Evolutionary conservation across 768 basidiomycete genomes (phyloP).

Genomic region (Amanita rubescens): DNA sequence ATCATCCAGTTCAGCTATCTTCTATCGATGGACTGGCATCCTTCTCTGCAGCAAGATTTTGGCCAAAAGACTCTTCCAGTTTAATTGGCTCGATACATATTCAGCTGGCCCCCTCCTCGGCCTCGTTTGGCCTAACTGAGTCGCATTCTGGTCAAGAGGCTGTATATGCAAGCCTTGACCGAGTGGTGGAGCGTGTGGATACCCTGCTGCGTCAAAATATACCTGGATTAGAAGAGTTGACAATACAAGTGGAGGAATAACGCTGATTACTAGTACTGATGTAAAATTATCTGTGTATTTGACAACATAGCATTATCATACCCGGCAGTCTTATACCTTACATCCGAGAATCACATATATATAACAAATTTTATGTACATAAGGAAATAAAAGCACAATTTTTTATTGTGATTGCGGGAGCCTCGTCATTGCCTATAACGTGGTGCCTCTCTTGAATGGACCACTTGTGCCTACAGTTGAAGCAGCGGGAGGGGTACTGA

Average conservation of each 20-base stretch:
- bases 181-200: constrained; percentile 73
- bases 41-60: constrained; percentile 80
- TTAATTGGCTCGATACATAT: constrained; percentile 91
- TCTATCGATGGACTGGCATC: constrained; percentile 75
- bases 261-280: not conserved
- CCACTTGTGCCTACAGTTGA: too few relatives aligned
- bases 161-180: constrained; percentile 57
- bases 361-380: too few relatives aligned
- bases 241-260: constrained; percentile 74
- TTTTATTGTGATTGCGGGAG: too few relatives aligned
- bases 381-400: too few relatives aligned
- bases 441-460: too few relatives aligned
- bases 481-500: too few relatives aligned
- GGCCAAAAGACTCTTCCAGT: constrained; percentile 87
- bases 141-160: constrained; percentile 40
- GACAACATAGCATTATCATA: constrained; percentile 1
- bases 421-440: too few relatives aligned
- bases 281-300: not conserved
- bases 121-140: too few relatives aligned
- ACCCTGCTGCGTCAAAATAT: constrained; percentile 63
- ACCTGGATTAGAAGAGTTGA: constrained; percentile 79
- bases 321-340: not conserved
- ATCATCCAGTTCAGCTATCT: constrained; percentile 45
- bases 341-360: not conserved
- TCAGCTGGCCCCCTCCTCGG: constrained; percentile 73